Conservation (phyloP, 345 rosid species). For the Noccaea caerulescens region DNA sequence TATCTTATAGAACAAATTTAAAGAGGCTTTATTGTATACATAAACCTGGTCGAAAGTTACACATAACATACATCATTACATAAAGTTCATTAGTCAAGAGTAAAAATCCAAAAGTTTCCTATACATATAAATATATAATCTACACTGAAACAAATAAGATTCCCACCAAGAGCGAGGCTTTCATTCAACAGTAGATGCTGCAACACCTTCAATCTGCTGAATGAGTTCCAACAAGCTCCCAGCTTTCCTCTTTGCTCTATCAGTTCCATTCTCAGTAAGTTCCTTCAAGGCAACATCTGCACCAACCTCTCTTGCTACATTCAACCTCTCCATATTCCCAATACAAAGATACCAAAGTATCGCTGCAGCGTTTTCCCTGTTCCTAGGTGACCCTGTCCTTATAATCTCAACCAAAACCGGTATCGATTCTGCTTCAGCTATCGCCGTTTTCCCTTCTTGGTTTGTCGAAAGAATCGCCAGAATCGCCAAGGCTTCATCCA, state of each 20-base stretch:
- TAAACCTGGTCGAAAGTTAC: constrained; percentile 23
- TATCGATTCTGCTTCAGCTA: constrained; percentile 72
- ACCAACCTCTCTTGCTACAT: constrained; percentile 64
- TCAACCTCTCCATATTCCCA: constrained; percentile 67
- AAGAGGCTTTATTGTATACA: constrained; percentile 9
- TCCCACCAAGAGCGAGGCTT: neutral
- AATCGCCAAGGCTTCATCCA: constrained; percentile 90
- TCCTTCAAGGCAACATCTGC: constrained; percentile 83
- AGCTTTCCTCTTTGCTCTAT: constrained; percentile 97
- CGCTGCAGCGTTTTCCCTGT: constrained; percentile 89
- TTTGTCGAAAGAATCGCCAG: constrained; percentile 90
- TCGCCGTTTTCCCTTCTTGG: constrained; percentile 84
- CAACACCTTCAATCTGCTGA: constrained; percentile 53
- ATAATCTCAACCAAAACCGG: constrained; percentile 79
- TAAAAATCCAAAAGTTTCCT: constrained; percentile 21
- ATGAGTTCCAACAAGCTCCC: constrained; percentile 73
- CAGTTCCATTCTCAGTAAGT: constrained; percentile 82
- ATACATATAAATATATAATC: constrained; percentile 15
- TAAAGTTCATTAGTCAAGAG: constrained; percentile 22
- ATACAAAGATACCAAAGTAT: constrained; percentile 82
- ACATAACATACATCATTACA: constrained; percentile 11
- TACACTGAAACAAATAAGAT: constrained; percentile 29
- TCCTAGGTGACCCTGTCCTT: constrained; percentile 87
- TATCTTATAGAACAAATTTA: neutral
- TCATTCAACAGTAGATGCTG: constrained; percentile 23